phyloP scores from a whole-genome alignment of 106 monocot species.

The Cymbidium sinense region DNA sequence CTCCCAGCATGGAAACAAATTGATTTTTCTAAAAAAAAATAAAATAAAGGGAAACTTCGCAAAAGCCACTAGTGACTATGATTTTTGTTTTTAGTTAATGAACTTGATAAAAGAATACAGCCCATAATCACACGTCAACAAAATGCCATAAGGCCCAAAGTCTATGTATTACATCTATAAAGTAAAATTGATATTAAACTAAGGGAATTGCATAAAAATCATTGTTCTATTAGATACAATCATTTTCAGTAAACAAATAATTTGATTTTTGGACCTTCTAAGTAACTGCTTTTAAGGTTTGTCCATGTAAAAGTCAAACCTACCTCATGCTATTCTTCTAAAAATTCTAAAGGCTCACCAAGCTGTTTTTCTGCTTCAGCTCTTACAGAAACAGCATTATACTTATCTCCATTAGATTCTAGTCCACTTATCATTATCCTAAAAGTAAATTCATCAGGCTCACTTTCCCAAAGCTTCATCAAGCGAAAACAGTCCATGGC shows the following conservation, averaged over 20 bases:
- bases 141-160: not conserved
- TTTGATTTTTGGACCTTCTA: not conserved
- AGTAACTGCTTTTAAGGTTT: not conserved
- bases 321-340: constrained; percentile 22
- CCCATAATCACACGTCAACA: not conserved
- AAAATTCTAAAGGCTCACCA: constrained; percentile 50
- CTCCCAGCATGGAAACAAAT: not conserved
- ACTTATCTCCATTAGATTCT: constrained; percentile 47
- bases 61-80: not conserved
- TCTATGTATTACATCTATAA: not conserved
- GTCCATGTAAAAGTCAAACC: not conserved
- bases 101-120: not conserved
- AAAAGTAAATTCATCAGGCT: constrained; percentile 71
- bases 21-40: not conserved
- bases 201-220: not conserved
- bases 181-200: not conserved
- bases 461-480: constrained; percentile 82
- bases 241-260: not conserved
- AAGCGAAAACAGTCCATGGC: constrained; percentile 72
- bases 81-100: not conserved
- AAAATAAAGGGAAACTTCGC: not conserved
- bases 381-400: constrained; percentile 30
- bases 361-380: constrained; percentile 51
- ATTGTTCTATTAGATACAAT: not conserved
- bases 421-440: constrained; percentile 50